Evolutionary conservation across 768 basidiomycete species (phyloP), one percentile per base, ranked within the genome.

Genomic region (Rhizopogon sp.): DNA sequence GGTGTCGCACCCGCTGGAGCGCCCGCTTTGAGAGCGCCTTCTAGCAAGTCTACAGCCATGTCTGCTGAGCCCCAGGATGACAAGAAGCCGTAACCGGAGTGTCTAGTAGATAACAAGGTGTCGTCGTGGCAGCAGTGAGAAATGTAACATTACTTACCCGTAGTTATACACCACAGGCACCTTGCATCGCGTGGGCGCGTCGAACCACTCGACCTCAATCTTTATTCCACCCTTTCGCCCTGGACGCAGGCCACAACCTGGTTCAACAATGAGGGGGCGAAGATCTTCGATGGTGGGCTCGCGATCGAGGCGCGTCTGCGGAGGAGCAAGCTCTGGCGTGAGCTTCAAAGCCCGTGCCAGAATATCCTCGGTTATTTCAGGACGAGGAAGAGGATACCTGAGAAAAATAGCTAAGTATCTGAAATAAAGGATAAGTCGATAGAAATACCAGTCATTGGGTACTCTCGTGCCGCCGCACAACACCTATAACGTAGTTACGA

Each of bases 141-240:
- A 35, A 13, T n/a, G 29, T 16, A 14, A 52, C 22, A 20, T 17
- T 5, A 68, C 78, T 64, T 63, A 84, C 80, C 86, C 85, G 59
- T 88, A 85, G 63, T 88, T 85, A 60, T 82, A 75, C 0, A 87
- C 74, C 25, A 85, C 65, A 0, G 82, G 82, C 14, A 82, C 67
- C 54, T 61, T 70, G 17, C 53, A 57, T 16, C 60, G 64, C 58
- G 60, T 58, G 33, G 60, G 54, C 13, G 58, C 61, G 10, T 70
- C 70, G 22, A 77, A 59, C 71, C 70, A 76, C 37, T 78, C 79
- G 0, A 66, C 66, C 40, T 80, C 84, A 2, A 89, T 68, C 25
- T 87, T 70, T 33, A 90, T 74, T 0, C 88, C 88, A n/a, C 83
- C 85, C 40, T 80, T 82, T 53, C 90, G 72, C 1, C 69, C 79